Conservation (phyloP, 257 asterid genomes). For the Galeopsis tetrahit region DNA sequence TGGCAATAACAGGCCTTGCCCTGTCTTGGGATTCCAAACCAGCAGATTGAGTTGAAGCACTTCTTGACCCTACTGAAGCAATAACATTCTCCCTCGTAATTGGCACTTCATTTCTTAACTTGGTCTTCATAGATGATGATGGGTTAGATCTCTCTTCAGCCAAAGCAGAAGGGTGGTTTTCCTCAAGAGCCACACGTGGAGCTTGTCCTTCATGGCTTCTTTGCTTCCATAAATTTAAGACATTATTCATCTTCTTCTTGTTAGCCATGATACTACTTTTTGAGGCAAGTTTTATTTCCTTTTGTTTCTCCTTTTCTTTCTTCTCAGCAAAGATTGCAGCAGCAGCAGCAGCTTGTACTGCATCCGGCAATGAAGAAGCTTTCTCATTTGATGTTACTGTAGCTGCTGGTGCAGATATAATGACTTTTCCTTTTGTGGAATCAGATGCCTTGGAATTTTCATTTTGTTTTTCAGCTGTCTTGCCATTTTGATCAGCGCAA, state of each 20-base stretch:
- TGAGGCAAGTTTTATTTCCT: slow-evolving; percentile 90
- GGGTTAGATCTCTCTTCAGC: slow-evolving; percentile 63
- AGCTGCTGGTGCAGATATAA: slow-evolving; percentile 97
- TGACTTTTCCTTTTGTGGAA: slow-evolving; percentile 63
- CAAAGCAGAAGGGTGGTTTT: slow-evolving; percentile 44
- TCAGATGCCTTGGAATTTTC: slow-evolving; percentile 56
- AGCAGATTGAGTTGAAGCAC: slow-evolving; percentile 48
- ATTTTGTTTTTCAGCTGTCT: slow-evolving; percentile 61
- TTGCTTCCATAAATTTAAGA: slow-evolving; percentile 95
- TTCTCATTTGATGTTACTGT: slow-evolving; percentile 73
- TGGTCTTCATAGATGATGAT: slow-evolving; percentile 54
- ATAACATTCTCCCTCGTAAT: slow-evolving; percentile 45
- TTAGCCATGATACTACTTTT: slow-evolving; percentile 91
- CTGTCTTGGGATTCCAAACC: slow-evolving; percentile 65
- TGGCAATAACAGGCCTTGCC: slow-evolving; percentile 50
- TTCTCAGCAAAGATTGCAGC: slow-evolving; percentile 99
- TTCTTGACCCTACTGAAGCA: slow-evolving; percentile 45
- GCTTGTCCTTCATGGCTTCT: slow-evolving; percentile 95
- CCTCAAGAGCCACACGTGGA: slow-evolving; percentile 84
- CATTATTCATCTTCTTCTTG: slow-evolving; percentile 98
- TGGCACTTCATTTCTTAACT: slow-evolving; percentile 54
- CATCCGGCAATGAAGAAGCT: slow-evolving; percentile 85
- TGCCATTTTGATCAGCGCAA: slow-evolving; percentile 74
- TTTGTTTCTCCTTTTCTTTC: slow-evolving; percentile 88
- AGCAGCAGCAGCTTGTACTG: slow-evolving; percentile 96